Evolutionary conservation across 1,284 basidiomycete species (phyloP).

Genomic region (Rhodotorula mucilaginosa): DNA sequence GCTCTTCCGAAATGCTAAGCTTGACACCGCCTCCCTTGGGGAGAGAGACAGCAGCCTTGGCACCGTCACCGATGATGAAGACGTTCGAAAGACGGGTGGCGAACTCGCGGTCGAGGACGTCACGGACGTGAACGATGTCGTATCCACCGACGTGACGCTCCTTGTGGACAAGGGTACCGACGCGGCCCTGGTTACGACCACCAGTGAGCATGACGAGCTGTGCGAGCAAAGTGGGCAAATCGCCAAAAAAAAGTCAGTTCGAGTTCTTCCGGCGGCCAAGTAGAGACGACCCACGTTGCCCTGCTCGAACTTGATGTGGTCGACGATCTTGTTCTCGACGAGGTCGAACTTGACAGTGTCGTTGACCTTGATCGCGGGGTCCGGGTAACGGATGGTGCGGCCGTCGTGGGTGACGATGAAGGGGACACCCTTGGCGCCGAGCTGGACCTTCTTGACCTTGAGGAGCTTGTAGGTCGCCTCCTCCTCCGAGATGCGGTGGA

Average conservation of each 20-base stretch:
- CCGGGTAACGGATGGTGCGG: constrained; percentile 98
- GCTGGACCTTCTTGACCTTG: constrained; percentile 88
- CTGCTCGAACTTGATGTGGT: constrained; percentile 93
- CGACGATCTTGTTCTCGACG: constrained; percentile 87
- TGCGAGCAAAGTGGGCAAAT: too few species aligned
- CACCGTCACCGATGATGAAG: constrained; percentile 93
- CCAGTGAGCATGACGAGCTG: constrained; percentile 91
- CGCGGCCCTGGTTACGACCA: constrained; percentile 99
- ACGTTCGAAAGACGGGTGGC: constrained; percentile 97
- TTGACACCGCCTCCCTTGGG: constrained; percentile 80
- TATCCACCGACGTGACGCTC: constrained; percentile 98
- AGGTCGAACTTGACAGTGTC: constrained; percentile 98
- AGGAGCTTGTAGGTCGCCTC: constrained; percentile 97
- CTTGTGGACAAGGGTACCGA: constrained; percentile 89
- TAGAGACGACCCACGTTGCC: constrained; percentile 62
- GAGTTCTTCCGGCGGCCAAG: too few species aligned
- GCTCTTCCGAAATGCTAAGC: constrained; percentile 57
- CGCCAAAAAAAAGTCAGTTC: background rate
- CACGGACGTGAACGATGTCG: constrained; percentile 80
- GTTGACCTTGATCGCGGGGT: constrained; percentile 92
- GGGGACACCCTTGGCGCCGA: constrained; percentile 92
- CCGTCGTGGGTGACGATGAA: constrained; percentile 99
- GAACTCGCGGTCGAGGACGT: constrained; percentile 90
- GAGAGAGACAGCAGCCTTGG: constrained; percentile 94
- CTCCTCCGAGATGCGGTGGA: constrained; percentile 98